phyloP scores from a whole-genome alignment of 1,284 basidiomycete species.

The Malassezia dermatis region DNA sequence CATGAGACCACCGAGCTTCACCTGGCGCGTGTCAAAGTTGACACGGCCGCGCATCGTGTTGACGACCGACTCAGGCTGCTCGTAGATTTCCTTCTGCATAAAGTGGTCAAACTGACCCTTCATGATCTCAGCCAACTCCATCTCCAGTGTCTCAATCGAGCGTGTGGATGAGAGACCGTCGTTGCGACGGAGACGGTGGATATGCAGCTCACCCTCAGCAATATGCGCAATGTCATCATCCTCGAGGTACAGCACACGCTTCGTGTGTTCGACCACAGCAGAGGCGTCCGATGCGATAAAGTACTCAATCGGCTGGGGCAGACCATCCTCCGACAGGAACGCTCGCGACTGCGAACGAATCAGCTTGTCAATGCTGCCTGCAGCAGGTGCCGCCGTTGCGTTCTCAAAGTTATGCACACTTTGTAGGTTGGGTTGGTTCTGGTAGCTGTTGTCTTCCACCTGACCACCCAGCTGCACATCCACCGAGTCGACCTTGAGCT shows the following conservation, averaged over 20 bases:
- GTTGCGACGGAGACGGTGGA: constrained; percentile 89
- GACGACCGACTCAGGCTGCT: constrained; percentile 98
- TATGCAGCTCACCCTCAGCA: constrained; percentile 87
- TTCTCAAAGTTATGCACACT: constrained; percentile 10
- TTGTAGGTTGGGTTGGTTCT: constrained; percentile 12
- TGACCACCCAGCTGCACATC: constrained; percentile 64
- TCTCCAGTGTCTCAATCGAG: constrained; percentile 94
- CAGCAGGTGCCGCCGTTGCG: constrained; percentile 29
- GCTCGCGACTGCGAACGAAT: constrained; percentile 91
- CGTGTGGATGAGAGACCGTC: constrained; percentile 67
- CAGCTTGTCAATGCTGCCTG: constrained; percentile 56
- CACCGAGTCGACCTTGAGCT: constrained; percentile 99
- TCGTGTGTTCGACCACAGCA: constrained; percentile 96
- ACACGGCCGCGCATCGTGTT: constrained; percentile 99
- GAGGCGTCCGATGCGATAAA: constrained; percentile 96
- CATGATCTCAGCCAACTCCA: constrained; percentile 99
- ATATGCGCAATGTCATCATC: constrained; percentile 99
- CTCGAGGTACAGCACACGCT: constrained; percentile 95
- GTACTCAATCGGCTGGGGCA: constrained; percentile 98
- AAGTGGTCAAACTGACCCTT: constrained; percentile 99
- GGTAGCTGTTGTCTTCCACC: constrained; percentile 2
- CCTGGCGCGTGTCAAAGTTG: constrained; percentile 86
- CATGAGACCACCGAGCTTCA: constrained; percentile 89
- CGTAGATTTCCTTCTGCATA: constrained; percentile 99
- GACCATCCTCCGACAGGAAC: constrained; percentile 95